Evolutionary conservation across 139 green algal species (phyloP), one percentile per base, ranked within the genome.

Genomic region (Tetradesmus obliquus): DNA sequence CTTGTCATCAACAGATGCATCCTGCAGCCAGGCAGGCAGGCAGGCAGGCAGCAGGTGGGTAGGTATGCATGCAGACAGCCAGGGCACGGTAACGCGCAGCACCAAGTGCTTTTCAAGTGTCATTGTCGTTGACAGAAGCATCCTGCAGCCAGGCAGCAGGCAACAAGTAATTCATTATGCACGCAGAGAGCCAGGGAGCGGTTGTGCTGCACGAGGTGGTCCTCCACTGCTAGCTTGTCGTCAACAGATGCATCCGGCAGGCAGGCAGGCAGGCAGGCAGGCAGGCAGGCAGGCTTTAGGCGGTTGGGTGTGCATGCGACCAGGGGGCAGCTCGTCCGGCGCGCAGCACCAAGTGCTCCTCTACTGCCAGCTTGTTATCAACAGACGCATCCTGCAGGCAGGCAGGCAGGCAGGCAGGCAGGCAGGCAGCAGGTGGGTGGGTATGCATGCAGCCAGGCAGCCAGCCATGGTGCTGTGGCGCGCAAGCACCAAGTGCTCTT

Each of bases 101-200:
- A 66, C 57, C 8, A 66, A 13, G 57, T 66, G 57, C 57, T 66
- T 12, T 92, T 97, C 96, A n/a, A 97, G 88, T 6, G 84, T 54
- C 12, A 98, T 96, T 96, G 79, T 94, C 91, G 72, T 94, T 91
- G 15, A 96, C 93, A n/a, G 84, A 87, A 94, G 94, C 93, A 86
- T 93, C 91, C 94, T 95, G 91, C 3, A 60, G 20, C n/a, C 80
- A 24, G 24, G 20, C 76, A 79, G 72, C 3, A 17, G 4, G 72
- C 72, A 81, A 20, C 72, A 81, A 32, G 20, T 84, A 7, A 12
- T 15, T 20, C n/a, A 13, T 12, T 12, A 20, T 72, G 62, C 13
- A 20, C 58, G 74, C 88, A 5, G 91, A 89, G 3, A 99, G 88
- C 97, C 97, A 99, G n/a, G 87, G 89, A 20, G 91, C 93, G 19